Conservation (phyloP, 2,329 filamentous ascomycete species). For the Penicillium sp. region DNA sequence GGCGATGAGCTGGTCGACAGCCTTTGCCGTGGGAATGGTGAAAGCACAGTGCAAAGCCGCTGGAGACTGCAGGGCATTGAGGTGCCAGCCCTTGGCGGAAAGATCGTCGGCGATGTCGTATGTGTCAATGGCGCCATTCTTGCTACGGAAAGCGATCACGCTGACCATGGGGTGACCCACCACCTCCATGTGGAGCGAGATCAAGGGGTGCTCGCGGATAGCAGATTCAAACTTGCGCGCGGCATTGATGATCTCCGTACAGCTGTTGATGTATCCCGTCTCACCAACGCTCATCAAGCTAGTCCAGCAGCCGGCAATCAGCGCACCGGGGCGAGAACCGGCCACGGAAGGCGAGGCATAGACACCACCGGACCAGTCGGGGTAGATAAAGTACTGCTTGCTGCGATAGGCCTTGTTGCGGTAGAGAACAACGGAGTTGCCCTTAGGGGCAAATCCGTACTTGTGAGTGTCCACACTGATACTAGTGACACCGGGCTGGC, state of each 20-base stretch:
- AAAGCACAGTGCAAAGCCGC: conserved; percentile 92
- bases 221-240: conserved; percentile 76
- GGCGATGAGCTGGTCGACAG: conserved; percentile 70
- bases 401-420: conserved; percentile 70
- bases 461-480: conserved; percentile 98
- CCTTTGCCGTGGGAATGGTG: conserved; percentile 77
- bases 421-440: conserved; percentile 90
- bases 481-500: conserved; percentile 85
- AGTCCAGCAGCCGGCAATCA: conserved; percentile 96
- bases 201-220: conserved; percentile 63
- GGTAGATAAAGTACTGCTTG: conserved; percentile 94
- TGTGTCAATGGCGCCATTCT: conserved; percentile 67
- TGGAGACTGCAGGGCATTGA: conserved; percentile 88
- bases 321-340: conserved; percentile 82
- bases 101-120: conserved; percentile 94
- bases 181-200: conserved; percentile 70
- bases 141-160: conserved; percentile 82
- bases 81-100: conserved; percentile 80
- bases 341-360: conserved; percentile 92
- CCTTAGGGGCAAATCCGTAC: conserved; percentile 97
- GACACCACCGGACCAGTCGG: conserved; percentile 92
- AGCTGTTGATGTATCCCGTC: conserved; percentile 79
- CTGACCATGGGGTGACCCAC: conserved; percentile 82
- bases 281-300: conserved; percentile 85
- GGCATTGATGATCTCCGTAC: conserved; percentile 79